Base-by-base conservation (phyloP, 352 stramenopile genomes). In the Paralagenidium karlingii region DNA sequence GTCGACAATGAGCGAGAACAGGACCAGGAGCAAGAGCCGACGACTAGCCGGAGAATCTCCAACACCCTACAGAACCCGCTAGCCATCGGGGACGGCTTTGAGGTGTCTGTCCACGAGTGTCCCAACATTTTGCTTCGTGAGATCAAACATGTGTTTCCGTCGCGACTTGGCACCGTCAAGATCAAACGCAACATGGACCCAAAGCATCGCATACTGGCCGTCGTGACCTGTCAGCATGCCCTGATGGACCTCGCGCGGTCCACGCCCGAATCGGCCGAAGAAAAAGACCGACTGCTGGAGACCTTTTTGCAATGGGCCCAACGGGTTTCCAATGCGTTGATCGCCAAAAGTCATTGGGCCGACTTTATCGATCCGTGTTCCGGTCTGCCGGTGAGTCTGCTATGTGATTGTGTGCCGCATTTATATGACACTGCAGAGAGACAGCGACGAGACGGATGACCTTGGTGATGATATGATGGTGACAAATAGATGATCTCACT, bases 331-430 rank as follows among this genome's bases (percentile, higher is more conserved):
- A 54, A 88, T 9, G 53, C 64, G 38, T 54, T 98, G 18, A 58
- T 77, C 29, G 60, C 56, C 18, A 63, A 60, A 24, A 71, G 83
- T 12, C 95, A 82, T 58, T 98, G 90, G 90, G 90, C 89, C 12
- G 94, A 98, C 66, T 98, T 94, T 55, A 98, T 97, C 58, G 94
- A 98, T 70, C 94, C 94, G 18, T 98, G 94, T 62, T 97, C 83
- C 8, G 94, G 94, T 2, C 65, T 98, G 34, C 93, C 94, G 43
- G 71, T 87, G 52, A 42, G 64, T 62, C 19, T 37, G 20, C 13
- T 46, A 16, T 27, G 15, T 24, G 31, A 24, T 21, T 4, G 12
- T 18, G n/a, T n/a, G n/a, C n/a, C n/a, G n/a, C n/a, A n/a, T n/a
- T n/a, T n/a, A n/a, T n/a, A n/a, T n/a, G n/a, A n/a, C n/a, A n/a